These are phyloP conservation scores for Coprinopsis strossmayeri DNA, from an alignment of 768 basidiomycete genomes.

Conservation along the genomic window DNA sequence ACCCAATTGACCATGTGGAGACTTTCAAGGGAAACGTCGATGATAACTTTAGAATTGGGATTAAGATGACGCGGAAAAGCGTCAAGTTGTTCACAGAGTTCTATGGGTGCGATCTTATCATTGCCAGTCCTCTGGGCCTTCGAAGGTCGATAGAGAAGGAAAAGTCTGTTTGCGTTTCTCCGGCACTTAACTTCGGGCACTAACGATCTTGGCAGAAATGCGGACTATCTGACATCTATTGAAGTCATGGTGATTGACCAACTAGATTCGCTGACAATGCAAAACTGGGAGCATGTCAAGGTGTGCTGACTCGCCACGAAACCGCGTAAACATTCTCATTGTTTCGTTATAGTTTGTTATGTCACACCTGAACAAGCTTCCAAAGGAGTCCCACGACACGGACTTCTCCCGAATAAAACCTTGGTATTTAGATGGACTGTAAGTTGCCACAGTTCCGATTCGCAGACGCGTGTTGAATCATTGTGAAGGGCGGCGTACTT, in stretches of 20 bases:
- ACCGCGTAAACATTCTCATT: neutral
- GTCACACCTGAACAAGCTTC: conserved; percentile 78
- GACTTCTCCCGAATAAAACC: conserved; percentile 98
- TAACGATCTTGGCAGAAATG: no score
- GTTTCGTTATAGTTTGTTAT: conserved; percentile 62
- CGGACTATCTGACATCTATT: conserved; percentile 90
- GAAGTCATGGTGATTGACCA: conserved; percentile 91
- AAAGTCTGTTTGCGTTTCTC: conserved; percentile 48
- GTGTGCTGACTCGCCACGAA: conserved; percentile 30
- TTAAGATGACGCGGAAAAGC: conserved; percentile 89
- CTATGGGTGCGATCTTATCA: conserved; percentile 83
- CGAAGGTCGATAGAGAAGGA: conserved; percentile 92
- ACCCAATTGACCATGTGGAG: conserved; percentile 85
- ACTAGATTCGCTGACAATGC: conserved; percentile 90
- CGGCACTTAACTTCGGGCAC: no score
- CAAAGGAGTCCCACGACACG: conserved; percentile 87
- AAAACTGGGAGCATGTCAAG: conserved; percentile 98
- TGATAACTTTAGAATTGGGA: conserved; percentile 87
- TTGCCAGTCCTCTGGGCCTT: conserved; percentile 91
- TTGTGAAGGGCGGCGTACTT: conserved; percentile 68
- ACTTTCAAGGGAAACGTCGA: conserved; percentile 97
- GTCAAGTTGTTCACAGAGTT: conserved; percentile 90
- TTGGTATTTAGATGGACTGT: conserved; percentile 97
- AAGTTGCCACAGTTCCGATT: conserved; percentile 7
- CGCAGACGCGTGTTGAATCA: neutral